Evolutionary conservation across 2,329 filamentous ascomycete genomes (phyloP).

Genomic region (Fusarium albosuccineum): DNA sequence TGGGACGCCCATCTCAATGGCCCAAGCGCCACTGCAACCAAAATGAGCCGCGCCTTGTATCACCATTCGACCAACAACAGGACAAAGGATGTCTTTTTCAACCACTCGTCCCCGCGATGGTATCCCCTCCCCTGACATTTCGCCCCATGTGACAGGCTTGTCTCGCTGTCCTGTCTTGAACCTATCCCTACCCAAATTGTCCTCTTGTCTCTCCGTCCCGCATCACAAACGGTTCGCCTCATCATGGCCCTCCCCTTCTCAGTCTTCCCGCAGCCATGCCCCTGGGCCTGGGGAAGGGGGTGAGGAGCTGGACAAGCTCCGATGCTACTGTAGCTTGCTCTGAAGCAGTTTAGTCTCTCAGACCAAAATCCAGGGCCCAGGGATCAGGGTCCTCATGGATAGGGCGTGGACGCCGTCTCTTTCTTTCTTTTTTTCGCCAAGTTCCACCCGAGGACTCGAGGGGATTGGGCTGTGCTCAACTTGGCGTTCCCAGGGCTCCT

Average conservation of each 20-base stretch:
- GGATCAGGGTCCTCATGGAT: conserved; percentile 30
- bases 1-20: conserved; percentile 10
- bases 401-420: conserved; percentile 17
- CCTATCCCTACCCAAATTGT: conserved; percentile 10
- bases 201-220: conserved; percentile 21
- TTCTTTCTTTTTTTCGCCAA: conserved; percentile 27
- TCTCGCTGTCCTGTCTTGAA: conserved; percentile 6
- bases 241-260: background rate
- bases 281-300: conserved; percentile 38
- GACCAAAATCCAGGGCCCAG: conserved; percentile 15
- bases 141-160: conserved; percentile 1
- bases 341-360: conserved; percentile 25
- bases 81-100: conserved; percentile 14
- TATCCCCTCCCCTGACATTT: conserved; percentile 7
- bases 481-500: conserved; percentile 14
- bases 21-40: conserved; percentile 33
- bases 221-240: conserved; percentile 6
- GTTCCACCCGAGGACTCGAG: conserved; percentile 13
- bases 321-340: conserved; percentile 32
- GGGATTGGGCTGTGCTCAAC: conserved; percentile 13
- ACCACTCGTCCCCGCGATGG: background rate
- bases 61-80: conserved; percentile 28
- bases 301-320: conserved; percentile 34
- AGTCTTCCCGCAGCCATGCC: conserved; percentile 23
- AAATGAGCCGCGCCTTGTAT: conserved; percentile 14